Base-by-base conservation (phyloP, 805 yeast species). In the Brettanomyces custersianus region DNA sequence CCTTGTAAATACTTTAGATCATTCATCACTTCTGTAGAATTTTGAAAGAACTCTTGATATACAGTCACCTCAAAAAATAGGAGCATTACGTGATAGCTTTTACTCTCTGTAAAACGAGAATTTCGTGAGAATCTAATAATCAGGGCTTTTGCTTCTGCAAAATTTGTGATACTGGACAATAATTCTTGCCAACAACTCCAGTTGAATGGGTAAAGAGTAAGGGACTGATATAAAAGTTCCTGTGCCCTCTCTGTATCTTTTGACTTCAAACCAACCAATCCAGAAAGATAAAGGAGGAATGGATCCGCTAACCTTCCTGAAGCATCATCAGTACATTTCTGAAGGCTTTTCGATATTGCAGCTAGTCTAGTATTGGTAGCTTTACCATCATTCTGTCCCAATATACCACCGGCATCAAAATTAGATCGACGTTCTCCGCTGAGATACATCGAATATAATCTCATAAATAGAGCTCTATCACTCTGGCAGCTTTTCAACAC, bases 121-220 rank as follows among this genome's bases (percentile, higher is more conserved):
- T 62, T 52, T n/a, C 55, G 50, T 31, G 63, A 53, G 42, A 68
- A 51, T 43, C 62, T 57, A 41, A 60, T 51, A 29, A 66, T 42
- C 42, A 69, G 49, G 36, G 48, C 45, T 33, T 62, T 39, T 0
- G 85, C 80, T 37, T 81, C 83, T 40, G 79, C 81, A 37, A 76
- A 66, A 21, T 74, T 68, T 6, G 72, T 57, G 20, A 85, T 59
- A 36, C 84, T 74, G 4, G 74, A 62, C 10, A 76, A 61, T 27
- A 92, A 63, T 51, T 90, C 96, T 39, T 70, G 67, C 96, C 96
- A 92, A 40, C 92, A 81, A 37, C 88, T 73, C 98, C 98, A 92
- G 55, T 90, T 90, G 55, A 69, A 82, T 0, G 96, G 95, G 47
- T 79, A 86, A 20, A 68, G 34, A 18, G 68, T 62, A 11, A 90